These are phyloP conservation scores for Berberis vulgaris DNA, from an alignment of 164 flowering plant genomes.

Conservation along the genomic window DNA sequence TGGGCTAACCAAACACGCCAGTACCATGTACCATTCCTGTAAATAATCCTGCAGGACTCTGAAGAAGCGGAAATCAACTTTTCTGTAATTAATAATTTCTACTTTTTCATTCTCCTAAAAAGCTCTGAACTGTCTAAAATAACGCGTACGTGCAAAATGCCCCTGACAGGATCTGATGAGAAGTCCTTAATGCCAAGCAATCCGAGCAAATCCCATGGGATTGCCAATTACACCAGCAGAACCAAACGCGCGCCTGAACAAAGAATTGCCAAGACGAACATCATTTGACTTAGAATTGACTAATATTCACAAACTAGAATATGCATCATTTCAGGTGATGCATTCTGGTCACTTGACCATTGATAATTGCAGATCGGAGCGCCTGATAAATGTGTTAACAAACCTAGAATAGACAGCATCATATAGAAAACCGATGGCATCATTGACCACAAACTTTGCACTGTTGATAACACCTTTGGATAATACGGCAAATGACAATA, in stretches of 20 bases:
- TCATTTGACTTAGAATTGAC: not conserved
- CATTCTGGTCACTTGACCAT: no score
- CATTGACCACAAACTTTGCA: no score
- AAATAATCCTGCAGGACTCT: constrained; percentile 83
- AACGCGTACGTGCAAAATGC: constrained; percentile 51
- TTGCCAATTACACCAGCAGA: constrained; percentile 98
- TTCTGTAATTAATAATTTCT: not conserved
- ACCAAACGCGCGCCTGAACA: constrained; percentile 63
- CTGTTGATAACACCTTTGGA: no score
- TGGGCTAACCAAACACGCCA: no score
- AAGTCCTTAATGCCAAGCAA: constrained; percentile 84
- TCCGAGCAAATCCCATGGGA: constrained; percentile 94
- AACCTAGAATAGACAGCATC: no score
- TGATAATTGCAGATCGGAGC: no score
- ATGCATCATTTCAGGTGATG: no score
- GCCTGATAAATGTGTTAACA: no score
- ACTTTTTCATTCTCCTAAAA: not conserved
- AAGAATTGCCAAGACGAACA: constrained; percentile 5
- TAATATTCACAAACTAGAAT: no score
- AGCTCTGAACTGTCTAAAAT: not conserved
- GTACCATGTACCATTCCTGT: constrained; percentile 89
- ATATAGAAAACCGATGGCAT: no score
- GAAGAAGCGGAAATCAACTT: constrained; percentile 14
- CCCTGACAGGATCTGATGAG: constrained; percentile 71
- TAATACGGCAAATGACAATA: no score